Evolutionary conservation across 352 stramenopile genomes (phyloP).

Genomic region (Phytophthora citrophthora): DNA sequence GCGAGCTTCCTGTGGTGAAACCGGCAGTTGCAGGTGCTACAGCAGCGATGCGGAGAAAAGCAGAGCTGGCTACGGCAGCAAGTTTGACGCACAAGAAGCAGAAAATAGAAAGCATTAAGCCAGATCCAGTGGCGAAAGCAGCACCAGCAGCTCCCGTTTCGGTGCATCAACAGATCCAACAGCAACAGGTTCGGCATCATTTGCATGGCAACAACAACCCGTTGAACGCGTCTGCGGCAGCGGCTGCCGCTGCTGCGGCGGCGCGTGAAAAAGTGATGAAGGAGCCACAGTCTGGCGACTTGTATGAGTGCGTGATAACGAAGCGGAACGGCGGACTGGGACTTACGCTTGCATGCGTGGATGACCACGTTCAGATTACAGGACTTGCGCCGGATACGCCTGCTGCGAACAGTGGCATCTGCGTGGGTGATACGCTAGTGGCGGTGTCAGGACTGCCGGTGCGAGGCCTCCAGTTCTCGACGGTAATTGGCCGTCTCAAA

Average conservation of each 20-base stretch:
- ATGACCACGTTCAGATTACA: constrained; percentile 88
- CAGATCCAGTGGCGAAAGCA: constrained; percentile 26
- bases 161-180: constrained; percentile 30
- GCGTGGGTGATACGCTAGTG: constrained; percentile 79
- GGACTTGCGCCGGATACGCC: constrained; percentile 74
- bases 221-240: constrained; percentile 24
- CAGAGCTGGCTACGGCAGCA: constrained; percentile 23
- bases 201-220: constrained; percentile 37
- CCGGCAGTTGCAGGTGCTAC: constrained; percentile 18
- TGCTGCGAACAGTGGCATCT: constrained; percentile 75
- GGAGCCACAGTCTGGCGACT: constrained; percentile 74
- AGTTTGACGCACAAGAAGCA: constrained; percentile 43
- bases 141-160: constrained; percentile 20
- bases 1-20: constrained; percentile 34
- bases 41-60: constrained; percentile 28
- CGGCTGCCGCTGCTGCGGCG: constrained; percentile 38
- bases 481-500: constrained; percentile 79
- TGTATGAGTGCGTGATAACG: constrained; percentile 89
- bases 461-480: constrained; percentile 84
- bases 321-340: constrained; percentile 79
- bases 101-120: constrained; percentile 62
- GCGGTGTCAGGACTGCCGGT: constrained; percentile 75
- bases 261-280: constrained; percentile 86
- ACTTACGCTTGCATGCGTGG: constrained; percentile 78
- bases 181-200: constrained; percentile 31